A percentile compares a stretch with the other conserved stretches of the same genome.
These are phyloP conservation scores for Cladosporium velox DNA, from an alignment of 2,329 filamentous ascomycete species.

Conservation along the genomic window DNA sequence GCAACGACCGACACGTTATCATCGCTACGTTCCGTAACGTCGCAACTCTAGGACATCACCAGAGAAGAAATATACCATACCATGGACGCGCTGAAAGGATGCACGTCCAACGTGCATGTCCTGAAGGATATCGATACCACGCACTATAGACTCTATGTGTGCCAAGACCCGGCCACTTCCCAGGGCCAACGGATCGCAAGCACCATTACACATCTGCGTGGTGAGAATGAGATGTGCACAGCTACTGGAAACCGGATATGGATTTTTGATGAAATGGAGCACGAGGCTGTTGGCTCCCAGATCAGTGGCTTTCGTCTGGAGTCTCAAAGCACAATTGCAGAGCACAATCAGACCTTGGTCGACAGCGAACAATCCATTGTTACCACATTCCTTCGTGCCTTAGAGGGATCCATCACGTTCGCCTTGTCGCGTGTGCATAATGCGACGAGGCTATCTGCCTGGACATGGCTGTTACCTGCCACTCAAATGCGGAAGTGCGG, in stretches of 20 bases:
- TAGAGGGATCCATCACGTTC: constrained; percentile 25
- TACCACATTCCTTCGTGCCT: constrained; percentile 23
- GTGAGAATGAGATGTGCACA: constrained; percentile 27
- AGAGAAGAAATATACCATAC: constrained; percentile 3
- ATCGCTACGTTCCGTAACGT: constrained; percentile 31
- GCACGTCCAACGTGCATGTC: constrained; percentile 37
- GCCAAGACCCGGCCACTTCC: background rate
- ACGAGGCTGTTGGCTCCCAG: background rate
- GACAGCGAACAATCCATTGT: background rate
- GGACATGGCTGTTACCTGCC: constrained; percentile 21
- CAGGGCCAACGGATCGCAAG: background rate
- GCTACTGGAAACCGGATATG: constrained; percentile 5
- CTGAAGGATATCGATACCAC: constrained; percentile 19
- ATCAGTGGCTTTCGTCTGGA: background rate
- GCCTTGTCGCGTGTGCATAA: constrained; percentile 12
- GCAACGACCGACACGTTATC: constrained; percentile 23
- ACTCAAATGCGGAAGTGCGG: background rate
- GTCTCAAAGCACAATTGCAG: constrained; percentile 2
- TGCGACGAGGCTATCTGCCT: constrained; percentile 18
- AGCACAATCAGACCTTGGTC: background rate
- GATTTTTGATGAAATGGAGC: background rate
- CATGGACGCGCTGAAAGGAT: constrained; percentile 40
- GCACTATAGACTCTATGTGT: constrained; percentile 1
- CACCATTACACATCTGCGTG: constrained; percentile 23
- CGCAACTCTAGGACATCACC: background rate